Conservation (phyloP, 2,329 filamentous ascomycete species). For the Fusarium hostae region DNA sequence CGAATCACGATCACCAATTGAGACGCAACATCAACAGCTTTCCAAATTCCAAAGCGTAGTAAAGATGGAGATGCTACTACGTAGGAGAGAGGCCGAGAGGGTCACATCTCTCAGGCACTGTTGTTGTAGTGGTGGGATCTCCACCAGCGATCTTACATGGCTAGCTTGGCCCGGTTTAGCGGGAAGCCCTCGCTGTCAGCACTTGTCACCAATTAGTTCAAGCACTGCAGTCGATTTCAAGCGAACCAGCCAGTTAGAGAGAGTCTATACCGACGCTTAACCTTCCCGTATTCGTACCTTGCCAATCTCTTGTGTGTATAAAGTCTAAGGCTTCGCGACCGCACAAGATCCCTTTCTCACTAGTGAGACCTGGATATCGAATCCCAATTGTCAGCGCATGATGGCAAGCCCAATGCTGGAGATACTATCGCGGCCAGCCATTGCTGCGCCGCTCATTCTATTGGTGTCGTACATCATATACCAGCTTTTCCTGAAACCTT, state of each 20-base stretch:
- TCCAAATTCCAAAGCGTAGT: background rate
- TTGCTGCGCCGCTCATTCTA: background rate
- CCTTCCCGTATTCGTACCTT: too few relatives aligned
- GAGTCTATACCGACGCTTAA: background rate
- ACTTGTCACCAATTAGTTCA: background rate
- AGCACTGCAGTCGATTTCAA: rapidly evolving
- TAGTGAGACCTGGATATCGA: background rate
- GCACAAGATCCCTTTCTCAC: background rate
- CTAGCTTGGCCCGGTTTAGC: background rate
- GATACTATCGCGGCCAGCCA: background rate
- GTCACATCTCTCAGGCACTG: background rate
- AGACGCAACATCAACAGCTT: background rate
- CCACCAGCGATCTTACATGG: background rate
- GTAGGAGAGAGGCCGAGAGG: background rate
- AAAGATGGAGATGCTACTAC: background rate
- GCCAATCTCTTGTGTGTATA: background rate
- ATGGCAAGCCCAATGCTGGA: background rate
- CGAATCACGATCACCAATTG: background rate
- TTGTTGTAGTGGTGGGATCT: background rate
- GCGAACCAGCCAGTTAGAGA: background rate
- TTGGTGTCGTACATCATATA: background rate
- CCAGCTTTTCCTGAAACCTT: background rate
- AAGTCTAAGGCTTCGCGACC: background rate
- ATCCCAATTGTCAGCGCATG: background rate
- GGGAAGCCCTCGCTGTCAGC: background rate